phyloP scores from a whole-genome alignment of 441 rosid species.

The Gossypium gossypioides region DNA sequence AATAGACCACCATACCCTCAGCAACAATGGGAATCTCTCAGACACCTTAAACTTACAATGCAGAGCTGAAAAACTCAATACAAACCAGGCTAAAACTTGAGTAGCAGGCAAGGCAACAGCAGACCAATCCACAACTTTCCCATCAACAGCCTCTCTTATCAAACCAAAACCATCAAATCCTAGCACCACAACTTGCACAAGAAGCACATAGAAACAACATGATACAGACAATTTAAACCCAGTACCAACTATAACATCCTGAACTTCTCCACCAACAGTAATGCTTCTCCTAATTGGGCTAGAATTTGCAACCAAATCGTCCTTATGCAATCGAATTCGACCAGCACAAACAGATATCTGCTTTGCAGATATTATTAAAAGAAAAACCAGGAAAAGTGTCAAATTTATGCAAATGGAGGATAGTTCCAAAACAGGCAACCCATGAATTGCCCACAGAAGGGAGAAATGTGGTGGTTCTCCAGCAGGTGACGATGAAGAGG shows the following conservation, averaged over 20 bases:
- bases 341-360: constrained; percentile 57
- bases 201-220: constrained; percentile 71
- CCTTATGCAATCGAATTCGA: constrained; percentile 54
- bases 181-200: constrained; percentile 55
- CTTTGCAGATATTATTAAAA: constrained; percentile 56
- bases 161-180: constrained; percentile 67
- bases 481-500: background rate
- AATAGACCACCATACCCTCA: constrained; percentile 83
- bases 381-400: constrained; percentile 53
- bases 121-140: constrained; percentile 45
- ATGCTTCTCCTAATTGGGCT: constrained; percentile 33
- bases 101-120: constrained; percentile 49
- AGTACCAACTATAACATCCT: constrained; percentile 36
- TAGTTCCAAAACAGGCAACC: constrained; percentile 56
- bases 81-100: constrained; percentile 74
- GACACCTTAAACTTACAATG: constrained; percentile 69
- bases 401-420: constrained; percentile 65
- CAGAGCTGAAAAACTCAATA: constrained; percentile 62
- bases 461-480: constrained; percentile 14
- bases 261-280: constrained; percentile 43
- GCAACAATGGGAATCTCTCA: constrained; percentile 69
- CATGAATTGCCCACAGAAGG: constrained; percentile 30
- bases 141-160: constrained; percentile 37
- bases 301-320: constrained; percentile 41
- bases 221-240: constrained; percentile 54